Base-by-base conservation (phyloP, 768 basidiomycete genomes). In the Rhodotorula diobovata region DNA sequence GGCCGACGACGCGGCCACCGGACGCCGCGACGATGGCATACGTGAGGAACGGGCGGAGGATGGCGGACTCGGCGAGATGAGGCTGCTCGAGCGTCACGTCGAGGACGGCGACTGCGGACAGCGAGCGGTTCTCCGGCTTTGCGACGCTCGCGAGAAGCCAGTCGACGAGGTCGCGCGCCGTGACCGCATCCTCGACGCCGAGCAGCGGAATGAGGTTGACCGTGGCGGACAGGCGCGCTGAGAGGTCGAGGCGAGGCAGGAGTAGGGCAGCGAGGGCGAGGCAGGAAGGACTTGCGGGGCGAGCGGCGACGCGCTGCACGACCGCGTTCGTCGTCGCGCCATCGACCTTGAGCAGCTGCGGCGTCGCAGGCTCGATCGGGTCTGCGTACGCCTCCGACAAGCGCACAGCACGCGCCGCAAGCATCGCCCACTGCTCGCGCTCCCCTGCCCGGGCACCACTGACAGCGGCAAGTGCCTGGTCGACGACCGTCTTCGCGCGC, bases 151-250 rank as follows among this genome's bases (percentile, higher is more conserved):
- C 30, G 66, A 71, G 50, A 28, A 70, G 6, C 58, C 41, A 54
- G 25, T 59, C 63, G 45, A 66, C 43, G 20, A 61, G 75, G 48
- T 79, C 81, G 25, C 84, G 77, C 4, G 90, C 87, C 0, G 84
- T 84, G 34, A 91, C 81, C 48, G 81, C 80, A 1, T 81, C 74
- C 14, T 84, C 82, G 1, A 71, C 72, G 18, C 60, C 30, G 30
- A 73, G 53, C 51, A 28, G 50, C 14, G 66, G 72, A 30, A 67
- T 51, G 35, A 59, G 57, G 39, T 59, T 30, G 35, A 66, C 39
- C 16, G 46, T 69, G 12, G 30, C 35, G 7, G 45, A 30, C n/a
- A 67, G 37, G 25, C 59, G 57, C 25, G 16, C 48, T 28, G 34
- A 6, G 16, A 18, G n/a, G 43, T 34, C 39, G 37, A 67, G 7